A percentile compares a stretch with the other conserved stretches of the same genome.
phyloP scores from a whole-genome alignment of 495 filamentous ascomycete genomes.

The Penicillium paradoxum region DNA sequence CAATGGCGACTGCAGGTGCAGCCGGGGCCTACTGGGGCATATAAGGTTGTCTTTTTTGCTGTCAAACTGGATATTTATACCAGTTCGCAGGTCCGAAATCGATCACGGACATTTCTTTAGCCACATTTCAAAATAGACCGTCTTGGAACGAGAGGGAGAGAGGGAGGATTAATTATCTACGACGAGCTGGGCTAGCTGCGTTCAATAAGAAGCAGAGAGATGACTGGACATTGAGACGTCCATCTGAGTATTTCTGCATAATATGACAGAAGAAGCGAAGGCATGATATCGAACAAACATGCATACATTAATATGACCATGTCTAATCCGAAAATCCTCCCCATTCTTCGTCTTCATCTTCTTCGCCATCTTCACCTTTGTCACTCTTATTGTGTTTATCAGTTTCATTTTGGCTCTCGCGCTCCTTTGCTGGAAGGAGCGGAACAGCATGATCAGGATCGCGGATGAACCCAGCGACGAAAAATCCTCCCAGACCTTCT shows the following conservation, averaged over 20 bases:
- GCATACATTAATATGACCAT: constrained; percentile 5
- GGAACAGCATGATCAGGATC: constrained; percentile 21
- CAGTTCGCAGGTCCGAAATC: constrained; percentile 64
- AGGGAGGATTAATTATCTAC: too few species aligned
- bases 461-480: constrained; percentile 62
- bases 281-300: constrained; percentile 5
- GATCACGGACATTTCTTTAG: constrained; percentile 58
- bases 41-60: constrained; percentile 60
- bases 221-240: too few species aligned
- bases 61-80: constrained; percentile 78
- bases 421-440: constrained; percentile 2
- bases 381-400: constrained; percentile 11
- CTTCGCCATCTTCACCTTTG: constrained; percentile 17
- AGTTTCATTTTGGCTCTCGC: not conserved
- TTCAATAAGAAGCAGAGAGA: too few species aligned
- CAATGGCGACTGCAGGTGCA: constrained; percentile 80
- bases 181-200: too few species aligned
- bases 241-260: too few species aligned
- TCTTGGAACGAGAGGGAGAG: too few species aligned
- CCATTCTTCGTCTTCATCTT: constrained; percentile 35
- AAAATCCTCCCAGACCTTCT: constrained; percentile 71
- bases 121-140: too few species aligned
- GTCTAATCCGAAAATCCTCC: constrained; percentile 45
- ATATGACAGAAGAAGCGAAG: not conserved
- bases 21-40: constrained; percentile 31